phyloP scores from a whole-genome alignment of 257 asterid genomes.

The Salvia rosmarinus region DNA sequence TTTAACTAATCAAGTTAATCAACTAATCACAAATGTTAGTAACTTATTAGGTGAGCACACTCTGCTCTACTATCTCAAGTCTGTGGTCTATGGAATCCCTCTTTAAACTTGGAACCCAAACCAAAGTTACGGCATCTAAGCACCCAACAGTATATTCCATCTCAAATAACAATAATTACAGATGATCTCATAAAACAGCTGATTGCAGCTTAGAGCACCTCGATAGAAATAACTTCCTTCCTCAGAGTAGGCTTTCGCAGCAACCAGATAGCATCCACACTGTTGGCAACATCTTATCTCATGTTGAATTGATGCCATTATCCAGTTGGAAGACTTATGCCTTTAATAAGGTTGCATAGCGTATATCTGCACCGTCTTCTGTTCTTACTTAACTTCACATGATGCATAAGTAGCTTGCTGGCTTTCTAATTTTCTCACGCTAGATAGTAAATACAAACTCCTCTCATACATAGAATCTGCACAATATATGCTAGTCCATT shows the following conservation, averaged over 20 bases:
- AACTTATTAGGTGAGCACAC: not conserved
- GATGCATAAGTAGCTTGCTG: not conserved
- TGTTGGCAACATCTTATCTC: not conserved
- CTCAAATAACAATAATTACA: conserved; percentile 4
- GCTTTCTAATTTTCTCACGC: not conserved
- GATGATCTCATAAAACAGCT: not conserved
- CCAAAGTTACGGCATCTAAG: not conserved
- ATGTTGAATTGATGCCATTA: not conserved
- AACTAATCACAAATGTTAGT: not conserved
- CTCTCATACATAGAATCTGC: not conserved
- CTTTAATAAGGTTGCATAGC: not conserved
- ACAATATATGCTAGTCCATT: not conserved
- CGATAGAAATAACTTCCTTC: not conserved
- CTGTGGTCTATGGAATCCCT: not conserved
- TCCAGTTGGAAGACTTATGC: not conserved
- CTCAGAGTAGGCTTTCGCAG: not conserved
- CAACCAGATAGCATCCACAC: not conserved
- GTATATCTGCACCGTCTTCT: not conserved
- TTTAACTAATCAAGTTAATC: not conserved
- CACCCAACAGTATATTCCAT: not conserved
- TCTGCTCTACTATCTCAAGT: conserved; percentile 14
- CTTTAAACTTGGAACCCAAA: not conserved
- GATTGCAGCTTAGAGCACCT: conserved; percentile 5
- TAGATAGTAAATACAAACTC: not conserved
- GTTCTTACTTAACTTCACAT: not conserved